These are phyloP conservation scores for Penicillium sp. DNA, from an alignment of 2,329 filamentous ascomycete species.

Conservation along the genomic window DNA sequence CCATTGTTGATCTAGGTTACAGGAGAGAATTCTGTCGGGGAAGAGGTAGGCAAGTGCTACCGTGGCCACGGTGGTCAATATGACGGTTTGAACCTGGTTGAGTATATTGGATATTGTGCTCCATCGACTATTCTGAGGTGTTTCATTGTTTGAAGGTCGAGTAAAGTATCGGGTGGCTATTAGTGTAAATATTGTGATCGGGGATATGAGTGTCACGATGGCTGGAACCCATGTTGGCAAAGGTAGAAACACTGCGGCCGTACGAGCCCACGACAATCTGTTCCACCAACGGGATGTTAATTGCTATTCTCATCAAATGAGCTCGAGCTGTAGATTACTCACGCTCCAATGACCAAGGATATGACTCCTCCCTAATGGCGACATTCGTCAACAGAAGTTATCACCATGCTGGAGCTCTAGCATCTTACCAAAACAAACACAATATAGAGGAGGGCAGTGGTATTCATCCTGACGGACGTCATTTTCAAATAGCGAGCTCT, in stretches of 20 bases:
- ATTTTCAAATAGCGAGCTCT: no score
- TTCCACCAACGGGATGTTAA: background rate
- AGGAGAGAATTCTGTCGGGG: constrained; percentile 26
- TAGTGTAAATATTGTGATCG: constrained; percentile 10
- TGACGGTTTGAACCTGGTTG: constrained; percentile 24
- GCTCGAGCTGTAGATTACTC: background rate
- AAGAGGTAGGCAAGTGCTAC: constrained; percentile 30
- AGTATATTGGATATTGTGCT: constrained; percentile 5
- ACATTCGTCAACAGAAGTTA: no score
- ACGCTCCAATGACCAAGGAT: background rate
- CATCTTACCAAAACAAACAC: no score
- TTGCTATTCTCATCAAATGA: background rate
- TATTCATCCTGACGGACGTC: no score
- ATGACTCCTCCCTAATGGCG: no score
- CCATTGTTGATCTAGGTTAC: constrained; percentile 35
- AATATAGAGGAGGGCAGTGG: no score
- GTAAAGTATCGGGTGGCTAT: constrained; percentile 3
- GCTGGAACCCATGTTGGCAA: constrained; percentile 26
- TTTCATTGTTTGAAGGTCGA: background rate
- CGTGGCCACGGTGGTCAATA: constrained; percentile 31
- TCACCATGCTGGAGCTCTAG: no score
- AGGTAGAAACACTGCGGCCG: constrained; percentile 24
- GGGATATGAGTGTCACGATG: constrained; percentile 23
- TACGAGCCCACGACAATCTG: constrained; percentile 32
- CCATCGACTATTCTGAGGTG: background rate